Percentiles rank a stretch among this genome's conserved stretches.
Evolutionary conservation across 768 basidiomycete species (phyloP).

Genomic region (Suillus subalutaceus): DNA sequence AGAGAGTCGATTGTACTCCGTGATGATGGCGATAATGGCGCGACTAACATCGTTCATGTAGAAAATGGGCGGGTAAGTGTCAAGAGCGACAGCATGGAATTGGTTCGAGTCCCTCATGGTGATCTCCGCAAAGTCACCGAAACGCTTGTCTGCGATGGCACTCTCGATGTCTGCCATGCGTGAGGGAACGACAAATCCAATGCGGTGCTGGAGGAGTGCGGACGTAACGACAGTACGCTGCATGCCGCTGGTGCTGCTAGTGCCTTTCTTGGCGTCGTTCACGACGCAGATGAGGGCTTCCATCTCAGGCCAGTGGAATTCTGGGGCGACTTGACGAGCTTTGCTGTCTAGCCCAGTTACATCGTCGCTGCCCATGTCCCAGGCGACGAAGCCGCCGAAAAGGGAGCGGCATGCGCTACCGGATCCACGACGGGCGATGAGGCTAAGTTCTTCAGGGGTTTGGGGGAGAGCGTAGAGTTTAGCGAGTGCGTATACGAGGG

Average conservation of each 20-base stretch:
- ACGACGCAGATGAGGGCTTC: slow-evolving; percentile 98
- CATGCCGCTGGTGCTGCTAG: slow-evolving; percentile 94
- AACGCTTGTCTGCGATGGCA: slow-evolving; percentile 81
- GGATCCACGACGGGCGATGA: slow-evolving; percentile 96
- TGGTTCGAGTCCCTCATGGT: slow-evolving; percentile 99
- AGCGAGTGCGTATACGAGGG: slow-evolving; percentile 88
- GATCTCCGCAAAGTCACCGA: slow-evolving; percentile 84
- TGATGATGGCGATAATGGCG: slow-evolving; percentile 89
- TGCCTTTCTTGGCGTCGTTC: slow-evolving; percentile 94
- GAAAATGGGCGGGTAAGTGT: slow-evolving; percentile 97
- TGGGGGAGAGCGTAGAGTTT: slow-evolving; percentile 82
- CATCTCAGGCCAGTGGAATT: slow-evolving; percentile 91
- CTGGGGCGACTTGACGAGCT: slow-evolving; percentile 85
- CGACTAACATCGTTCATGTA: slow-evolving; percentile 98
- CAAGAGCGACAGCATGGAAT: slow-evolving; percentile 97
- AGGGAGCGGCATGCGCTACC: slow-evolving; percentile 98
- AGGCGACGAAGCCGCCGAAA: slow-evolving; percentile 96
- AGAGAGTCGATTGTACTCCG: slow-evolving; percentile 88
- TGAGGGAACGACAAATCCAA: slow-evolving; percentile 80
- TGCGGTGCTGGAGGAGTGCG: slow-evolving; percentile 83
- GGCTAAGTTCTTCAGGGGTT: slow-evolving; percentile 79
- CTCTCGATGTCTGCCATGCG: slow-evolving; percentile 82
- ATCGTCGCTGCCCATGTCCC: slow-evolving; percentile 71
- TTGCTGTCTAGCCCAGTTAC: slow-evolving; percentile 82
- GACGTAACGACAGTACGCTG: slow-evolving; percentile 96